Conservation (phyloP, 2,329 filamentous ascomycete genomes). For the Penicillium sp. region DNA sequence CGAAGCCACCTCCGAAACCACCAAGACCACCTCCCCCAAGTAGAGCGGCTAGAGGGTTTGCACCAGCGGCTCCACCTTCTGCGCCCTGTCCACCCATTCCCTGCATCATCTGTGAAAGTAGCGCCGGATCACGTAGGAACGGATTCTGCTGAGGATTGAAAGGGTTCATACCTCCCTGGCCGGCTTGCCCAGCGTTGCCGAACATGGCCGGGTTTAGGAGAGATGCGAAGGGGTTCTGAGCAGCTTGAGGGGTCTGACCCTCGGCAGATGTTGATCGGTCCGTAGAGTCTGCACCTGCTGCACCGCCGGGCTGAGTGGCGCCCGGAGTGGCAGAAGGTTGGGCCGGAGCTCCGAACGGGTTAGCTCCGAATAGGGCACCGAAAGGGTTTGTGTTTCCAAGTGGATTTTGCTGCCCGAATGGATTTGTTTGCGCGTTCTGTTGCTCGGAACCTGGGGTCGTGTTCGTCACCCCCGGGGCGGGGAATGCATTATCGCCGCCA, state of each 20-base stretch:
- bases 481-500: conserved; percentile 55
- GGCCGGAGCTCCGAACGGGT: conserved; percentile 20
- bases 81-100: conserved; percentile 36
- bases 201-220: conserved; percentile 49
- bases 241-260: conserved; percentile 32
- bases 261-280: conserved; percentile 25
- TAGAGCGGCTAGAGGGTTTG: conserved; percentile 41
- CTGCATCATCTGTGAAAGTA: conserved; percentile 51
- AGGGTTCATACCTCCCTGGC: conserved; percentile 39
- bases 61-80: conserved; percentile 28
- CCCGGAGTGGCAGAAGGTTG: conserved; percentile 27
- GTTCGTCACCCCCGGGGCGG: conserved; percentile 84
- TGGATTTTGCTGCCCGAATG: conserved; percentile 15
- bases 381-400: conserved; percentile 42
- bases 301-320: conserved; percentile 25
- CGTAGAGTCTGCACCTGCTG: conserved; percentile 25
- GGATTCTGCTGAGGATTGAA: conserved; percentile 45
- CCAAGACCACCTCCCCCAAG: conserved; percentile 46
- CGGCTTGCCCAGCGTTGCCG: conserved; percentile 25
- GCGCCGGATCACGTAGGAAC: conserved; percentile 52
- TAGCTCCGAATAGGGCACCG: conserved; percentile 48
- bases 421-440: conserved; percentile 24
- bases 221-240: conserved; percentile 59
- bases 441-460: conserved; percentile 50
- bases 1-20: conserved; percentile 37